Conservation (phyloP, 495 filamentous ascomycete species). For the Talaromyces thailandensis region DNA sequence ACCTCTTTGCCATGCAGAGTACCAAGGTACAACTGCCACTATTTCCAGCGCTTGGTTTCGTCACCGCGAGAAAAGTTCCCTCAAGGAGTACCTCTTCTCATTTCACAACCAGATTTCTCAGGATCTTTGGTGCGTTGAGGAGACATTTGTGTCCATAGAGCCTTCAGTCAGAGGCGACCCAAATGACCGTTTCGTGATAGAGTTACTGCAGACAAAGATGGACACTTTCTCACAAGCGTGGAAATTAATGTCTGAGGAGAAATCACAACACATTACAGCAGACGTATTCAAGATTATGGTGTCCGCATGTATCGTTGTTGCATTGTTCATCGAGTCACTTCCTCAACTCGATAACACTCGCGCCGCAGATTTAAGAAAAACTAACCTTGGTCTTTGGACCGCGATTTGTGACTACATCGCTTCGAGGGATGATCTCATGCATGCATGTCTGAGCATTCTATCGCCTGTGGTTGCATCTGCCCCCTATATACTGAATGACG, state of each 20-base stretch:
- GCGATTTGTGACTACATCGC: slow-evolving; percentile 25
- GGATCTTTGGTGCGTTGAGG: slow-evolving; percentile 20
- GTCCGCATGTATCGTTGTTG: slow-evolving; percentile 32
- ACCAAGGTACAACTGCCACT: slow-evolving; percentile 17
- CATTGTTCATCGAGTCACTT: slow-evolving; percentile 25
- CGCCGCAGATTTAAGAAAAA: slow-evolving; percentile 21
- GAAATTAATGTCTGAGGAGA: slow-evolving; percentile 28
- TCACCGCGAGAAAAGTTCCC: slow-evolving; percentile 20
- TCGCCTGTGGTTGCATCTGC: slow-evolving; percentile 21
- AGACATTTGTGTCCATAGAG: slow-evolving; percentile 13
- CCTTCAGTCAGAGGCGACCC: slow-evolving; percentile 20
- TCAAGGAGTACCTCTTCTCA: slow-evolving; percentile 30
- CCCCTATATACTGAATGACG: slow-evolving; percentile 9
- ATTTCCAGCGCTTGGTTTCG: slow-evolving; percentile 29
- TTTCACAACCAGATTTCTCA: slow-evolving; percentile 14
- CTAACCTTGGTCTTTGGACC: slow-evolving; percentile 24
- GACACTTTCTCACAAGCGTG: slow-evolving; percentile 37
- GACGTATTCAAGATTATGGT: slow-evolving; percentile 38
- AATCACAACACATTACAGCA: slow-evolving; percentile 33
- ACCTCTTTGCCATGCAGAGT: slow-evolving; percentile 11
- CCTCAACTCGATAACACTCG: slow-evolving; percentile 19
- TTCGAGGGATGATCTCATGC: slow-evolving; percentile 19
- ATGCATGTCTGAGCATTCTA: slow-evolving; percentile 26
- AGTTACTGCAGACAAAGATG: slow-evolving; percentile 35
- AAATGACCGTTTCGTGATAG: slow-evolving; percentile 34